phyloP scores from a whole-genome alignment of 2,329 filamentous ascomycete genomes.

The Cladophialophora immunda region DNA sequence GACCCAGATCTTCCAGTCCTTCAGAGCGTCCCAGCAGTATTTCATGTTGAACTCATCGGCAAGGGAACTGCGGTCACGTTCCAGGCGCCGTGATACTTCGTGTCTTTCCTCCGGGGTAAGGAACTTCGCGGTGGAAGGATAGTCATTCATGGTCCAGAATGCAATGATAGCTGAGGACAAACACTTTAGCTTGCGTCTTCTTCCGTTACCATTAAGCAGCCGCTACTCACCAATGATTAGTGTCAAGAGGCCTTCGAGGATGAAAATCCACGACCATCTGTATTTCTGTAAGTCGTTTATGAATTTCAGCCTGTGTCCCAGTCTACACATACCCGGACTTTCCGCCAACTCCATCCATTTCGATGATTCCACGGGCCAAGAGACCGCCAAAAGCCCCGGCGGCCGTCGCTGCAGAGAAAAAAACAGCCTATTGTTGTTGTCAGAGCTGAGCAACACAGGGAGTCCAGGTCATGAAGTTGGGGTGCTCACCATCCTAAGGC shows the following conservation, averaged over 20 bases:
- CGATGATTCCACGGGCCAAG: conserved; percentile 51
- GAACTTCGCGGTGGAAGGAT: conserved; percentile 58
- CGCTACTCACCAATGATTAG: conserved; percentile 48
- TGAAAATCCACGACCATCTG: conserved; percentile 52
- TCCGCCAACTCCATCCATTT: conserved; percentile 53
- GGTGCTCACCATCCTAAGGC: conserved; percentile 29
- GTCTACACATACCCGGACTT: conserved; percentile 44
- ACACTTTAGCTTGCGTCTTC: not conserved
- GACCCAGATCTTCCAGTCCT: conserved; percentile 61
- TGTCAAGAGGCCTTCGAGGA: conserved; percentile 56
- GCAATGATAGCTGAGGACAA: conserved; percentile 47
- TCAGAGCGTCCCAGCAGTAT: conserved; percentile 59
- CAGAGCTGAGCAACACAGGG: not conserved
- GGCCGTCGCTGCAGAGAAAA: conserved; percentile 35
- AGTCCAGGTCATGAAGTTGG: not conserved
- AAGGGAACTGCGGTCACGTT: conserved; percentile 56
- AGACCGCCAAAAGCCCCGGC: conserved; percentile 41
- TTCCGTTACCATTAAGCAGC: not conserved
- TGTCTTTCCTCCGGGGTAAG: conserved; percentile 55
- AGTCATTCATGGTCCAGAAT: conserved; percentile 60
- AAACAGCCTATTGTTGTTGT: conserved; percentile 27
- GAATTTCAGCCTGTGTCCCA: not conserved
- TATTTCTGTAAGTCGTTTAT: not conserved
- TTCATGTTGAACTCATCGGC: conserved; percentile 54
- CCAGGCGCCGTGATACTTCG: conserved; percentile 46